phyloP scores from a whole-genome alignment of 2,329 filamentous ascomycete species.

The Chrysoporthe deuterocubensis region DNA sequence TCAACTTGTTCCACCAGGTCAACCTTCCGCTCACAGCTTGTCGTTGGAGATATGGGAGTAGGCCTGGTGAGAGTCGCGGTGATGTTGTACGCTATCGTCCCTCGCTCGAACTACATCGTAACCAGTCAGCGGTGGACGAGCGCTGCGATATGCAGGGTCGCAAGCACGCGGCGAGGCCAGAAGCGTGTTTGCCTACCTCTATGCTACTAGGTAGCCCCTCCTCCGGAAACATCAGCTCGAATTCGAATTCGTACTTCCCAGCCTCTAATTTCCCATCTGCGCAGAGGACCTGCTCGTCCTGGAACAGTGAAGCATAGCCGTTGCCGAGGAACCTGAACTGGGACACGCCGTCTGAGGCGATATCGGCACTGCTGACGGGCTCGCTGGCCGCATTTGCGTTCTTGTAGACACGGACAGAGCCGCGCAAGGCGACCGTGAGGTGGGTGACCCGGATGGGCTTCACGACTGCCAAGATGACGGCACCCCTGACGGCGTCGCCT shows the following conservation, averaged over 20 bases:
- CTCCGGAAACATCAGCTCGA: conserved; percentile 42
- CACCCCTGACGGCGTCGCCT: conserved; percentile 74
- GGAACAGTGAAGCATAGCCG: conserved; percentile 79
- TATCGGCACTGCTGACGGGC: conserved; percentile 47
- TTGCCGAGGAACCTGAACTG: conserved; percentile 69
- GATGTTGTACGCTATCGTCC: conserved; percentile 88
- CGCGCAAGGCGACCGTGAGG: conserved; percentile 76
- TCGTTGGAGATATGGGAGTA: conserved; percentile 79
- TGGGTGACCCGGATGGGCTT: conserved; percentile 81
- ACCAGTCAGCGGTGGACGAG: neutral
- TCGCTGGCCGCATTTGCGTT: conserved; percentile 62
- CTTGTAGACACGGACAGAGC: conserved; percentile 80
- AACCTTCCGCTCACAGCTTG: conserved; percentile 80
- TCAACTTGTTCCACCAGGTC: conserved; percentile 83
- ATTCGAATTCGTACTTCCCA: conserved; percentile 77
- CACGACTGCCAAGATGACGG: conserved; percentile 72
- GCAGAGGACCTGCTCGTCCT: conserved; percentile 80
- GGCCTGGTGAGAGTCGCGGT: conserved; percentile 89
- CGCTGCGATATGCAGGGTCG: conserved; percentile 11
- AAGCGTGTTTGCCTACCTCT: conserved; percentile 66
- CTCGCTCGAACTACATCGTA: conserved; percentile 80
- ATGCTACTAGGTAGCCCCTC: conserved; percentile 80
- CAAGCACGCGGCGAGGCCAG: neutral
- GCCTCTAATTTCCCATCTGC: conserved; percentile 76
- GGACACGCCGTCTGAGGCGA: conserved; percentile 38